Conservation (phyloP, 768 basidiomycete species). For the Pisolithus tinctorius region DNA sequence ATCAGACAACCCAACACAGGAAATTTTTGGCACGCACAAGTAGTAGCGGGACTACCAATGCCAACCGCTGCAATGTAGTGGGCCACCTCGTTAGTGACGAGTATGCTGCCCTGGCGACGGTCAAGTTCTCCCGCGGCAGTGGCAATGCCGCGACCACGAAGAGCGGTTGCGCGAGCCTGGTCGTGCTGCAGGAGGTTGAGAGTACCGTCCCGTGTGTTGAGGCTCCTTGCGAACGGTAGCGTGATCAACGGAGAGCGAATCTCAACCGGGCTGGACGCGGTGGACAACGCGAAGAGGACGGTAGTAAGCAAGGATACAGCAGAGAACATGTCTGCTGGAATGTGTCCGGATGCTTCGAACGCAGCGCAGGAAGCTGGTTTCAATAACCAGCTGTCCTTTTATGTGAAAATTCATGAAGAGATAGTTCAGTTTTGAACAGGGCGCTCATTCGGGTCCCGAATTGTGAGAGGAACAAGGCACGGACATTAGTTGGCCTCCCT, state of each 20-base stretch:
- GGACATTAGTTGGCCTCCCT: no score
- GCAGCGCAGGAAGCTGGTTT: conserved; percentile 8
- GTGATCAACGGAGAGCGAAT: conserved; percentile 36
- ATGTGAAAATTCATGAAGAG: conserved; percentile 5
- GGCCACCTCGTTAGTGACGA: conserved; percentile 38
- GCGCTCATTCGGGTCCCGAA: no score
- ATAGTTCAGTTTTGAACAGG: no score
- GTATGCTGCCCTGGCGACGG: conserved; percentile 20
- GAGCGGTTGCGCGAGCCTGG: conserved; percentile 39
- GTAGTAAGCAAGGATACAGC: conserved; percentile 36
- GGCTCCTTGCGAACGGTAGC: conserved; percentile 47
- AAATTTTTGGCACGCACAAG: conserved; percentile 29
- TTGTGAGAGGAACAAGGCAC: no score
- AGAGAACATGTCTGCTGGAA: conserved; percentile 30
- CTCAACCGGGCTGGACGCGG: conserved; percentile 37
- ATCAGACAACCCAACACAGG: background rate
- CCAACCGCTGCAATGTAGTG: conserved; percentile 34
- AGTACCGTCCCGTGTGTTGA: conserved; percentile 43
- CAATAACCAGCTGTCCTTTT: conserved; percentile 9
- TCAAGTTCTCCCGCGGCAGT: conserved; percentile 16
- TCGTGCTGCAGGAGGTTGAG: conserved; percentile 46
- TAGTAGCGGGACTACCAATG: conserved; percentile 49
- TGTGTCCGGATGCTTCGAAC: conserved; percentile 10
- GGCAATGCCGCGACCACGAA: conserved; percentile 35
- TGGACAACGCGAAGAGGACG: conserved; percentile 40